A percentile compares a stretch with the other conserved stretches of the same genome.
phyloP scores from a whole-genome alignment of 805 yeast species.

The Wickerhamiella parazyma region DNA sequence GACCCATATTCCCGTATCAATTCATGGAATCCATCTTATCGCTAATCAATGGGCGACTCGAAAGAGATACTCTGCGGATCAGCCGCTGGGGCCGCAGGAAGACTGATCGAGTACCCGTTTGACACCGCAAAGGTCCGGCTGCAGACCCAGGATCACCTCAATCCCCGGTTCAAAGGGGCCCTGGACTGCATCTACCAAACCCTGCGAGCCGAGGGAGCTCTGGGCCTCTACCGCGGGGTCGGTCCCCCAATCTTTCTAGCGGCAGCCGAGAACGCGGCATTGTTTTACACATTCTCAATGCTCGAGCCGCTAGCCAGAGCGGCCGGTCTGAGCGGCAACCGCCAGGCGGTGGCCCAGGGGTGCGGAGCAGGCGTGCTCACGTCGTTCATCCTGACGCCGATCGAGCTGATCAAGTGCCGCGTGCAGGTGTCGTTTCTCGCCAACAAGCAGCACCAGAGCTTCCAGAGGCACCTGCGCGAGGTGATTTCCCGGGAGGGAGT shows the following conservation, averaged over 20 bases:
- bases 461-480: conserved; percentile 28
- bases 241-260: conserved; percentile 80
- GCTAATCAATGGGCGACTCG: background rate
- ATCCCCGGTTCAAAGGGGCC: conserved; percentile 43
- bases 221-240: conserved; percentile 69
- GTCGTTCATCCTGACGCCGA: conserved; percentile 74
- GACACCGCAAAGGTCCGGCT: conserved; percentile 85
- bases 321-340: conserved; percentile 20
- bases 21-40: background rate
- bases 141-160: conserved; percentile 45
- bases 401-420: conserved; percentile 81
- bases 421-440: conserved; percentile 44
- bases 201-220: conserved; percentile 51
- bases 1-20: no score
- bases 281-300: conserved; percentile 37
- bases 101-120: conserved; percentile 78
- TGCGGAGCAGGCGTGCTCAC: conserved; percentile 73
- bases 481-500: conserved; percentile 44
- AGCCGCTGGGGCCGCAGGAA: conserved; percentile 69
- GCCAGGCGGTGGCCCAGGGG: conserved; percentile 50
- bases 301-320: conserved; percentile 13
- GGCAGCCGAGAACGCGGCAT: conserved; percentile 70
- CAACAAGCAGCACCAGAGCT: conserved; percentile 8
- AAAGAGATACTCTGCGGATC: conserved; percentile 24
- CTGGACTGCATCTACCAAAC: conserved; percentile 52